These are phyloP conservation scores for Hortiboletus flavorubellus DNA, from an alignment of 768 basidiomycete genomes.

Conservation along the genomic window DNA sequence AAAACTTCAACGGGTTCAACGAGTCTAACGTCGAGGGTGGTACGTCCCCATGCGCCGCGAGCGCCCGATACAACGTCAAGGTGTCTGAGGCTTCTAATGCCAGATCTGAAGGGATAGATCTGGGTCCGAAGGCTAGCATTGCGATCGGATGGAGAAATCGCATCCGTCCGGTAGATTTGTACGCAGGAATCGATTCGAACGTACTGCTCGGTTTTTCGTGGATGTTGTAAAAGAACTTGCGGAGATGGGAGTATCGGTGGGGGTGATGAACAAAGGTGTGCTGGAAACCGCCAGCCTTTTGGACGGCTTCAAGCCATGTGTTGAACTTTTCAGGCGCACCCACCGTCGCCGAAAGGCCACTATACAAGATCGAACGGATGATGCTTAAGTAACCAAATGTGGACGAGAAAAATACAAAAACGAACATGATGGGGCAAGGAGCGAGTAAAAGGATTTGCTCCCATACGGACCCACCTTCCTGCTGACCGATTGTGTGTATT, in stretches of 20 bases:
- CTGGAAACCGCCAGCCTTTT: constrained; percentile 53
- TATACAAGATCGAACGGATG: constrained; percentile 18
- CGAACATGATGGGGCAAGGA: constrained; percentile 70
- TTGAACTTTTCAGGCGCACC: constrained; percentile 65
- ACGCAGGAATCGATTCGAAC: constrained; percentile 38
- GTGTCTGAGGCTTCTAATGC: constrained; percentile 60
- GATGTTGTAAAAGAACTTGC: constrained; percentile 59
- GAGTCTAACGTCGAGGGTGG: constrained; percentile 13
- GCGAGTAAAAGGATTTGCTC: constrained; percentile 70
- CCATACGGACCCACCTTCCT: constrained; percentile 69
- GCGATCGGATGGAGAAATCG: constrained; percentile 64
- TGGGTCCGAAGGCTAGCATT: constrained; percentile 51
- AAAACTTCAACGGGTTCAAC: constrained; percentile 46
- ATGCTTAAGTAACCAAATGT: not conserved
- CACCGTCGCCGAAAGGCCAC: constrained; percentile 70
- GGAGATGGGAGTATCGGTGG: constrained; percentile 70
- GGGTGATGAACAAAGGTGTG: constrained; percentile 61
- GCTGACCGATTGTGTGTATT: constrained; percentile 65
- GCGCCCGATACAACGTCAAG: constrained; percentile 47
- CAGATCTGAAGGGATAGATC: constrained; percentile 56
- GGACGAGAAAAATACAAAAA: constrained; percentile 1
- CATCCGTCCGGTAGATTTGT: constrained; percentile 39
- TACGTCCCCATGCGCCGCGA: constrained; percentile 32
- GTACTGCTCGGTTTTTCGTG: constrained; percentile 10
- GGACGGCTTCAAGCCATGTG: constrained; percentile 60